Evolutionary conservation across 345 rosid genomes (phyloP), one percentile per base, ranked within the genome.

Genomic region (Rhodamnia argentea): DNA sequence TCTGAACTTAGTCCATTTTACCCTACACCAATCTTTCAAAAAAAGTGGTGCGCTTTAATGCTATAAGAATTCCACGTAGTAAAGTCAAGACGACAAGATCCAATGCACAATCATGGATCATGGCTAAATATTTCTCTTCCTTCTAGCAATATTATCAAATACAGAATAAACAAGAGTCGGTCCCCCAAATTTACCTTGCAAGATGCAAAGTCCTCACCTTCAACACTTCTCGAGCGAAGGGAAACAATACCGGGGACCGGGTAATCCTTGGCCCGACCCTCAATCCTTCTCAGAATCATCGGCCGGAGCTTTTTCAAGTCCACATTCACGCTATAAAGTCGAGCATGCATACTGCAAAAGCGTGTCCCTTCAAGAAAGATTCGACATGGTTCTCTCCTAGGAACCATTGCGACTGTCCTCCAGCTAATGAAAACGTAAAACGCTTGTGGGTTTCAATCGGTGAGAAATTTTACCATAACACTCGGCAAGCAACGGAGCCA

Each of bases 251-350:
- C 87, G 15, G 47, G 86, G 75, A 96, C 53, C 6, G 96, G 99
- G 64, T 94, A 92, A 26, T 93, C 93, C 91, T 94, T 92, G 2
- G 94, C 95, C 84, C 96, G 89, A 52, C 90, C 86, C 88, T 95
- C 91, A 10, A 95, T 93, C 89, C 98, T 92, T 85, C 90, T 89
- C 18, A 88, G 88, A 89, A 96, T 94, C 98, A 96, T 92, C 13
- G 96, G 96, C 88, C 98, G 53, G 82, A 94, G 86, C 88, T 93
- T 94, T 88, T 91, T 92, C 84, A 93, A 90, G 87, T 94, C 94
- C 55, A 82, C 85, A 85, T 90, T 91, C 2, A 94, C 86, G 87
- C 94, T 90, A 90, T 92, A 95, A 86, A 84, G 88, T 87, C 93
- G 89, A n/a, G 86, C 86, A 54, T 87, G 85, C 23, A 50, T 57